Percentiles rank a stretch among this genome's conserved stretches.
Evolutionary conservation across 1,284 basidiomycete genomes (phyloP).

Genomic region (Austropuccinia psidii): DNA sequence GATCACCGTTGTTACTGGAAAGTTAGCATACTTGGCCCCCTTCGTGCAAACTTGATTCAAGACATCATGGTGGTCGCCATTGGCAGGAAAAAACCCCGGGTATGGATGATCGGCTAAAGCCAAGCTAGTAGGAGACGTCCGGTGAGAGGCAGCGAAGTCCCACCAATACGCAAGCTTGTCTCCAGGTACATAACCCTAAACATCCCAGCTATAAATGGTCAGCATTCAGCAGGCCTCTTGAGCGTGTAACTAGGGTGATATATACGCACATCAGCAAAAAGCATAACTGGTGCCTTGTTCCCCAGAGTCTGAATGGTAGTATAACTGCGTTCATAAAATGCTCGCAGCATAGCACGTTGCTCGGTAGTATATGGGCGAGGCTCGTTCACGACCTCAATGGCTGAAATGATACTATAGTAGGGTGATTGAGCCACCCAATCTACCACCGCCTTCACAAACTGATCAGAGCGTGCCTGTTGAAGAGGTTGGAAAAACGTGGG

Average conservation of each 20-base stretch:
- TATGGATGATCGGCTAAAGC: constrained; percentile 44
- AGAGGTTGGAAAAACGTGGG: constrained; percentile 39
- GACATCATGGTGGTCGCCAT: constrained; percentile 40
- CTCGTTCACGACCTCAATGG: constrained; percentile 43
- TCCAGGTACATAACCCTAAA: constrained; percentile 32
- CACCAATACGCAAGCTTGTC: constrained; percentile 17
- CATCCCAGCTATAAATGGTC: not conserved
- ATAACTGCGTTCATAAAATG: constrained; percentile 44
- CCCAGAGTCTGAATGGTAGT: constrained; percentile 40
- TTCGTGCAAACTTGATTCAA: constrained; percentile 42
- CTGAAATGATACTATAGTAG: constrained; percentile 43
- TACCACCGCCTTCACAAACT: constrained; percentile 42
- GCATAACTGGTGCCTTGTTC: constrained; percentile 42
- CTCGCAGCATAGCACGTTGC: constrained; percentile 41
- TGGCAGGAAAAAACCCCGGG: constrained; percentile 43
- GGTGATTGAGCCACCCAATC: constrained; percentile 41
- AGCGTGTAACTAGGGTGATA: no score
- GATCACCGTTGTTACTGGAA: constrained; percentile 43
- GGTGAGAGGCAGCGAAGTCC: constrained; percentile 39
- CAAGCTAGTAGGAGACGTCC: constrained; percentile 38
- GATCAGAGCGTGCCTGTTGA: constrained; percentile 42
- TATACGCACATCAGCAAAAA: constrained; percentile 39
- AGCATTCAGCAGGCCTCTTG: no score
- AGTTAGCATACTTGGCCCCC: constrained; percentile 41
- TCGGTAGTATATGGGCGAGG: constrained; percentile 43